Base-by-base conservation (phyloP, 352 stramenopile genomes). In the Phytophthora quininea region DNA sequence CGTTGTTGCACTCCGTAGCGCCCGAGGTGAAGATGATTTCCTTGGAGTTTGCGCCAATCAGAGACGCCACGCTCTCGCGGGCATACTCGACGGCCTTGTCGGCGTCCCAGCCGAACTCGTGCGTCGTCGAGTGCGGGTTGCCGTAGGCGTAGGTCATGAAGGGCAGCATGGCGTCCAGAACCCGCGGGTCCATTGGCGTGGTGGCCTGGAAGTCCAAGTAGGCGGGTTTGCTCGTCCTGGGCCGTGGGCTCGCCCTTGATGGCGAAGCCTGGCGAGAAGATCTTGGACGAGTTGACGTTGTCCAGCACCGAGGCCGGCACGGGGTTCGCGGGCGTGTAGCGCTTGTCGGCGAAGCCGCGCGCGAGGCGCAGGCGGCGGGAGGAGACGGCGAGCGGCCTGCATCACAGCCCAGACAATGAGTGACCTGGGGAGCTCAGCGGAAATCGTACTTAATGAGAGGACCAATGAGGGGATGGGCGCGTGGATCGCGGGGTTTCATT, bases 1-100 rank as follows among this genome's bases (percentile, higher is more conserved):
- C 80, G 77, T 99, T 99, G 88, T 99, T 99, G 54, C 87, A 96
- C 87, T 99, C 98, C 0, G 98, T 99, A 3, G 98, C 98, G 40
- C 98, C 98, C 12, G 95, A 99, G 15, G 98, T 99, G 71, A 99
- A 99, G 56, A 99, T 96, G 59, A 99, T 98, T 77, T 99, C 98
- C 74, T 99, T 99, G 11, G 96, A 71, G 64, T 94, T 90, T 33
- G 97, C 98, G 45, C 92, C 86, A 57, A 99, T 98, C 27, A 99
- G 85, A 33, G 63, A 71, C 5, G 97, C 97, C 7, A 99, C 88
- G 71, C 88, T 86, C 55, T 76, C 80, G 11, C 87, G 84, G 0
- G 86, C 88, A 19, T 84, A 82, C 79, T 99, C 98, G 14, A 99
- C 96, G 27, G 95, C 97, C 42, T 86, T 86, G 84, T 99, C 97